Base-by-base conservation (phyloP, 179 eudicot species). In the Gypsophila paniculata region DNA sequence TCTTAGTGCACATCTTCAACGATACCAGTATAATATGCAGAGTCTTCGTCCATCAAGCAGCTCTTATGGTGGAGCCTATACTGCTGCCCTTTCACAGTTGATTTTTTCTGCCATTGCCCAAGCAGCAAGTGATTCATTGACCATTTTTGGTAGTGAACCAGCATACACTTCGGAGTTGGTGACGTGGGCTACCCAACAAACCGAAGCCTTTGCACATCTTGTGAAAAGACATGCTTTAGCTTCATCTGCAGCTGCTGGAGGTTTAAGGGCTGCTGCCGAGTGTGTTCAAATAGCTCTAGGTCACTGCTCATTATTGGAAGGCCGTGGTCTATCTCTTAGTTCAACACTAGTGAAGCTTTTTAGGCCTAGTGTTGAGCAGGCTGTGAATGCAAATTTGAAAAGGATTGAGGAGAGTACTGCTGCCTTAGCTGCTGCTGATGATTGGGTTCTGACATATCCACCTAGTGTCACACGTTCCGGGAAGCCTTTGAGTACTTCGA, bases 41-140 rank as follows among this genome's bases (percentile, higher is more conserved):
- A 84, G 85, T 70, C 92, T 92, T 75, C 95, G 97, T 65, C 99
- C 99, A 65, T 90, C 99, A 72, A 90, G 90, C 82, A 92, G 96
- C 78, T 95, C 99, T 44, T 92, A 95, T 81, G 97, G 99, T 76
- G 99, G 97, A 82, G 99, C 99, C 76, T 92, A 95, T 75, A 95
- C 96, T 21, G 96, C 99, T 53, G 99, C 99, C 14, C 92, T 95
- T 39, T 88, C 97, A 18, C 97, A 92, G 85, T 83, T 88, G 64
- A 94, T 92, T 32, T 92, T 95, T 75, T 95, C 99, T 75, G 86
- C 96, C 74, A 88, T 95, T 82, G 88, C 93, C 63, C 99, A 92
- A 79, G 91, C 97, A 10, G 91, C 95, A 18, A 90, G 85, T 65
- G 99, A 95, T 85, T 92, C 97, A 21, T 58, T 81, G 64, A 70